phyloP scores from a whole-genome alignment of 176 grass and related monocot species.

The Phyllostachys edulis region DNA sequence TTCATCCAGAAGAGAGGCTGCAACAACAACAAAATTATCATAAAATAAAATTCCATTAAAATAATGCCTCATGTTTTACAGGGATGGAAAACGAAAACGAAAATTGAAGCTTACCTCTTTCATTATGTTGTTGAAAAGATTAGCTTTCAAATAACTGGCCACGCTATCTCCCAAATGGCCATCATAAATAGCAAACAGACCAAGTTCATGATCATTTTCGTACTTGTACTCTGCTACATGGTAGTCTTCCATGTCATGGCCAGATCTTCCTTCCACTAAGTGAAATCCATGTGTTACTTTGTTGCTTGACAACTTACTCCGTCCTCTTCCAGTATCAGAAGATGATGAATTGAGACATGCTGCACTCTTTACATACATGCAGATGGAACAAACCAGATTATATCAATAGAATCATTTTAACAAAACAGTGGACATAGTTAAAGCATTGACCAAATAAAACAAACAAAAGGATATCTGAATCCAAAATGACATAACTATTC shows the following conservation, averaged over 20 bases:
- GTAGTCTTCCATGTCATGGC: constrained; percentile 96
- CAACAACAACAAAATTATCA: constrained; percentile 22
- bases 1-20: constrained; percentile 70
- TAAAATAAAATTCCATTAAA: not conserved
- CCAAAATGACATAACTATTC: not conserved
- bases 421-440: not conserved
- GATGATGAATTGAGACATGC: constrained; percentile 64
- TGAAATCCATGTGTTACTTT: constrained; percentile 80
- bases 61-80: constrained; percentile 11
- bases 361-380: constrained; percentile 47
- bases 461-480: constrained; percentile 10
- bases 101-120: constrained; percentile 49
- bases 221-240: constrained; percentile 85
- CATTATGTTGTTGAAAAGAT: constrained; percentile 88
- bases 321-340: constrained; percentile 63
- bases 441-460: not conserved
- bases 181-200: constrained; percentile 94
- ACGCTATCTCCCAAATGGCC: constrained; percentile 83
- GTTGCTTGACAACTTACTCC: constrained; percentile 82
- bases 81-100: not conserved
- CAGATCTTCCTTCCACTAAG: constrained; percentile 80
- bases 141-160: constrained; percentile 72
- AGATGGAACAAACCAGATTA: constrained; percentile 9
- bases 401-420: constrained; percentile 7
- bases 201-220: constrained; percentile 67